Base-by-base conservation (phyloP, 495 filamentous ascomycete genomes). In the Aspergillus conjunctus region DNA sequence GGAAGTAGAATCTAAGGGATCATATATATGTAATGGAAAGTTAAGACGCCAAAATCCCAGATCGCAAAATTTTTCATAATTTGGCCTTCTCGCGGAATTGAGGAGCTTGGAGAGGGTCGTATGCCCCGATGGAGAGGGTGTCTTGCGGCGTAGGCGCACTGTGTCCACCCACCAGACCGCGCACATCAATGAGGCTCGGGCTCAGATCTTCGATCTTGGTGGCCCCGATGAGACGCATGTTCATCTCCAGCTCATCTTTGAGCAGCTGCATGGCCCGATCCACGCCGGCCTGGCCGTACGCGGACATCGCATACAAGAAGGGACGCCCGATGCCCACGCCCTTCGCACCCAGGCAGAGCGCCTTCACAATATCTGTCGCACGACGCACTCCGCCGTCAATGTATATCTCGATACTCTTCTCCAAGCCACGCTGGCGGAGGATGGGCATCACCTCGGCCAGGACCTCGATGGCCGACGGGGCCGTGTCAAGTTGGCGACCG, bases 231-330 rank as follows among this genome's bases (percentile, higher is more conserved):
- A 98, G 78, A 9, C 95, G 85, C 94, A 98, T 98, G 66, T 91
- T 91, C 93, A 98, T 97, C 81, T 93, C 93, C 87, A 98, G 92
- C 83, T 98, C 94, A 70, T 98, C 94, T 80, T 91, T 95, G 60
- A 98, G 84, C 63, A 98, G 79, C 77, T 93, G 90, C 88, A 97
- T 97, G 20, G 93, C 94, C 15, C 91, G 83, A 63, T 94, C 87
- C 26, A 97, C 93, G 60, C 94, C 94, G 3, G 87, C 80, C 55
- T 91, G 77, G 0, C 94, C 94, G 72, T 98, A 98, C 12, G 93
- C 84, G 46, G 86, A 90, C 94, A 98, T 98, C 57, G 94, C 94
- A 71, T 88, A 98, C 66, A 98, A 72, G 83, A 98, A 97, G 4
- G 94, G 94, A 10, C 94, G 79, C 1, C 94, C 94, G 66, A 98